A percentile compares a stretch with the other conserved stretches of the same genome.
Evolutionary conservation across 805 yeast species (phyloP).

Genomic region (Middelhovenomyces tepae): DNA sequence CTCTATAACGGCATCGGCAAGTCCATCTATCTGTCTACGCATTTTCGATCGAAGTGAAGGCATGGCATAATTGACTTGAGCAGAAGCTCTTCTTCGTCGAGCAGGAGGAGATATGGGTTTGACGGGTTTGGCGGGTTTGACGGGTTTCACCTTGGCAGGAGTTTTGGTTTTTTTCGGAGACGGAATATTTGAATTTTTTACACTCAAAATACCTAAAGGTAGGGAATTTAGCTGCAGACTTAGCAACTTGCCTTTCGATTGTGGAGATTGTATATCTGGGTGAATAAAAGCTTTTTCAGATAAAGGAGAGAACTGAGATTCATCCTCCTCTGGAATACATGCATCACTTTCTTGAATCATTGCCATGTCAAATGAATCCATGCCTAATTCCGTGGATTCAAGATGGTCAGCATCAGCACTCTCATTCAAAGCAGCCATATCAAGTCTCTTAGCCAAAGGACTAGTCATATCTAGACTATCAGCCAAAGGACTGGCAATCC

Average conservation of each 20-base stretch:
- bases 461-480: conserved; percentile 1
- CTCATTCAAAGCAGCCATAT: not conserved
- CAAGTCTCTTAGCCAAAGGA: not conserved
- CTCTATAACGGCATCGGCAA: conserved; percentile 67
- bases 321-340: conserved; percentile 4
- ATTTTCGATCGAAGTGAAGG: conserved; percentile 61
- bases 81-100: conserved; percentile 42
- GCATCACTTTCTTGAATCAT: conserved; percentile 6
- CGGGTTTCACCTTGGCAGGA: not conserved
- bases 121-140: conserved; percentile 3
- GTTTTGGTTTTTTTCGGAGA: conserved; percentile 3
- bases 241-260: conserved; percentile 1
- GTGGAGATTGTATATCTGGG: not conserved
- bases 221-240: conserved; percentile 1
- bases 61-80: conserved; percentile 51
- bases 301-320: not conserved
- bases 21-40: conserved; percentile 54
- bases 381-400: conserved; percentile 4
- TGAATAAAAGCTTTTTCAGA: not conserved
- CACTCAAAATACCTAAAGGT: not conserved
- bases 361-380: conserved; percentile 4
- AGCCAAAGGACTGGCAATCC: not conserved
- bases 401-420: conserved; percentile 5
- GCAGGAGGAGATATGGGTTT: conserved; percentile 11
- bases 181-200: conserved; percentile 4